These are phyloP conservation scores for Debaryomyces prosopidis DNA, from an alignment of 805 yeast genomes.

Conservation along the genomic window DNA sequence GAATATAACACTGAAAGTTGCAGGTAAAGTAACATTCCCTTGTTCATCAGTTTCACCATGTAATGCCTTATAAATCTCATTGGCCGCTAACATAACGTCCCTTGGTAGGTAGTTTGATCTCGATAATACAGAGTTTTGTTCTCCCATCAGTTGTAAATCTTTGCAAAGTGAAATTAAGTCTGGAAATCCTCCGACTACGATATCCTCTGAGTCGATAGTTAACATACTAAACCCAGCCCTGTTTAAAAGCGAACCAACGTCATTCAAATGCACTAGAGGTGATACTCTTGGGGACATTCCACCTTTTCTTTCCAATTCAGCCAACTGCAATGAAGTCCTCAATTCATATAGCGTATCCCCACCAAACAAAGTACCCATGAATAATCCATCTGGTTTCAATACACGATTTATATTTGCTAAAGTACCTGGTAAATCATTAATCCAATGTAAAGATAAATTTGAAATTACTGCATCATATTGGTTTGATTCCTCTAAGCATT, in stretches of 20 bases:
- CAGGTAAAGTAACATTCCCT: constrained; percentile 59
- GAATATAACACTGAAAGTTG: constrained; percentile 73
- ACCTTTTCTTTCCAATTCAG: constrained; percentile 77
- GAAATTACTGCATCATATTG: constrained; percentile 72
- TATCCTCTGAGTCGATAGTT: constrained; percentile 83
- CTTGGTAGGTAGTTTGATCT: constrained; percentile 40
- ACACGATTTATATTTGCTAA: constrained; percentile 56
- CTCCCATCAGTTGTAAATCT: constrained; percentile 83
- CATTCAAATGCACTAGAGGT: constrained; percentile 77
- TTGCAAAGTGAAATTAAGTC: constrained; percentile 64
- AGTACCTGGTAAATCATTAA: constrained; percentile 75
- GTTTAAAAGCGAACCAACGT: constrained; percentile 70
- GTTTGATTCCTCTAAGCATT: constrained; percentile 33
- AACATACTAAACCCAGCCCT: constrained; percentile 77
- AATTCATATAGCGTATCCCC: constrained; percentile 85
- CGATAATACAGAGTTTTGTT: constrained; percentile 68
- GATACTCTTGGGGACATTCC: constrained; percentile 81
- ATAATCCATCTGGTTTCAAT: constrained; percentile 77
- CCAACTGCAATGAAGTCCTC: constrained; percentile 76
- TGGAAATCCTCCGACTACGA: constrained; percentile 74
- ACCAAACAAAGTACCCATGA: constrained; percentile 78
- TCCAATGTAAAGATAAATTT: constrained; percentile 79
- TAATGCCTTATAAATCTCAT: constrained; percentile 67
- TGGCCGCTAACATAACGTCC: constrained; percentile 73
- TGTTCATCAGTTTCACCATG: constrained; percentile 63